phyloP scores from a whole-genome alignment of 2,329 filamentous ascomycete species.

The Penicillium sp. region DNA sequence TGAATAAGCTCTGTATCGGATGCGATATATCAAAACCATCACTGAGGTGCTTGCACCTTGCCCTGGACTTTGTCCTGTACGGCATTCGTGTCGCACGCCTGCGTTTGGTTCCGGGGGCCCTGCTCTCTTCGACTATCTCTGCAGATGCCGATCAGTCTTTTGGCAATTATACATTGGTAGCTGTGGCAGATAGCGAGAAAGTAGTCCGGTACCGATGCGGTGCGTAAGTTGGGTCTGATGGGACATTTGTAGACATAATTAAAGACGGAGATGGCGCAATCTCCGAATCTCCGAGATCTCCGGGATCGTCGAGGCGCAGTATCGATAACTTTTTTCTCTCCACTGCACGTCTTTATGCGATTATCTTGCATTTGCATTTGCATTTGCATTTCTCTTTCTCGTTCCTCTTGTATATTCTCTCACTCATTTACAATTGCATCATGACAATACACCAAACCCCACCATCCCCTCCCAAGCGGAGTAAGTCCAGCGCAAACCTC shows the following conservation, averaged over 20 bases:
- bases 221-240: slow-evolving; percentile 14
- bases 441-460: not conserved
- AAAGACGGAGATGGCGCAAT: not conserved
- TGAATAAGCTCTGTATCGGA: slow-evolving; percentile 50
- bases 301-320: not conserved
- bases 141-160: slow-evolving; percentile 21
- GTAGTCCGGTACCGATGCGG: slow-evolving; percentile 8
- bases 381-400: too few species aligned
- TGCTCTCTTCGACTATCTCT: slow-evolving; percentile 7
- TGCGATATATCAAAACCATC: slow-evolving; percentile 45
- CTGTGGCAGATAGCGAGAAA: slow-evolving; percentile 1
- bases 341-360: too few species aligned
- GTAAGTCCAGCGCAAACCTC: not conserved
- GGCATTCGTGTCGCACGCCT: slow-evolving; percentile 13
- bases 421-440: not conserved
- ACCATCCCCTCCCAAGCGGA: slow-evolving; percentile 2
- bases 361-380: too few species aligned
- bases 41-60: slow-evolving; percentile 9
- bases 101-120: slow-evolving; percentile 11
- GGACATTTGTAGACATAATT: slow-evolving; percentile 14
- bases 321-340: not conserved
- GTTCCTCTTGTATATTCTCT: too few species aligned
- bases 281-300: not conserved
- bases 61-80: slow-evolving; percentile 6
- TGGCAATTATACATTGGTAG: slow-evolving; percentile 15